A percentile compares a stretch with the other conserved stretches of the same genome.
phyloP scores from a whole-genome alignment of 2,329 filamentous ascomycete genomes.

The Alternaria sp. region DNA sequence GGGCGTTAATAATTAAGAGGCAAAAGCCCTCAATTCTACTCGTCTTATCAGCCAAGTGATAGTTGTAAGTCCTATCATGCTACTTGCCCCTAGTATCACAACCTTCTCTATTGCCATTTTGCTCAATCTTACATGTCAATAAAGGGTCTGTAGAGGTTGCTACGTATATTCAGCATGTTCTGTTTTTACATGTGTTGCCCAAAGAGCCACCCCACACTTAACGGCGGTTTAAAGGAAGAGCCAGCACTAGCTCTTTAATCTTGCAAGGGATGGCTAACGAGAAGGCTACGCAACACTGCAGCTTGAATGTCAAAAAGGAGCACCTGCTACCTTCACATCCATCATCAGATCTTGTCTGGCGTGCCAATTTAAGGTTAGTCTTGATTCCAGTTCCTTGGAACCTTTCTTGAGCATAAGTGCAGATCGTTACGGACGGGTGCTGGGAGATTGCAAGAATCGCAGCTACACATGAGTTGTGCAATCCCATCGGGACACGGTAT shows the following conservation, averaged over 20 bases:
- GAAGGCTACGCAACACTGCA: neutral
- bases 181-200: slow-evolving; percentile 12
- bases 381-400: neutral
- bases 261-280: neutral
- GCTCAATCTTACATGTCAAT: neutral
- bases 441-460: too few species aligned
- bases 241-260: slow-evolving; percentile 13
- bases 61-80: neutral
- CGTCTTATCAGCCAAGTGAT: slow-evolving; percentile 14
- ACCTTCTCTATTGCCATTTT: slow-evolving; percentile 35
- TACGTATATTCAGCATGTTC: neutral
- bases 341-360: neutral
- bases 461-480: too few species aligned
- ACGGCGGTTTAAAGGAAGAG: slow-evolving; percentile 35
- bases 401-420: neutral
- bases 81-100: slow-evolving; percentile 41
- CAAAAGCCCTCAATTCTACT: slow-evolving; percentile 38
- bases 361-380: neutral
- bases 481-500: too few species aligned
- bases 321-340: neutral
- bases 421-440: too few species aligned
- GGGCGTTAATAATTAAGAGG: slow-evolving; percentile 35
- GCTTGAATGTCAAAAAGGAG: neutral
- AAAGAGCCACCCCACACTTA: slow-evolving; percentile 16
- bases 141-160: neutral